Conservation (phyloP, 345 rosid genomes). For the Clarkia xantiana region DNA sequence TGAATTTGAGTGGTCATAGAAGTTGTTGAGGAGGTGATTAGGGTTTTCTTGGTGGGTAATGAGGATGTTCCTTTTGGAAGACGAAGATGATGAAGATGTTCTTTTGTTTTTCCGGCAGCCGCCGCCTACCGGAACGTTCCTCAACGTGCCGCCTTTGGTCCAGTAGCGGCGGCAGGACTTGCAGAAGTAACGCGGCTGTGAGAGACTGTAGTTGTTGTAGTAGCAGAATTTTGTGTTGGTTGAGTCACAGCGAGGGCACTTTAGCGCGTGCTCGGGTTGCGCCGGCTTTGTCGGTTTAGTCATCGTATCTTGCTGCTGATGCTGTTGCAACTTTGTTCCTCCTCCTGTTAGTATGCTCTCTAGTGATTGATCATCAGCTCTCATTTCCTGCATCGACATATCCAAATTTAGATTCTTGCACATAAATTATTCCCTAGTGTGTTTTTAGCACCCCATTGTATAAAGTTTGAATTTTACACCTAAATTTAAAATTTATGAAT, state of each 20-base stretch:
- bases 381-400: constrained; percentile 10
- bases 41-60: not conserved
- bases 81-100: constrained; percentile 21
- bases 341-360: constrained; percentile 8
- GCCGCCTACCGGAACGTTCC: constrained; percentile 96
- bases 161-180: constrained; percentile 96
- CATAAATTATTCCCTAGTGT: no score
- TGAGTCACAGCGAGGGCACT: constrained; percentile 95
- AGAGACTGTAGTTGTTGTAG: constrained; percentile 95
- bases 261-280: constrained; percentile 58
- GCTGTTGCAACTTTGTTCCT: constrained; percentile 2
- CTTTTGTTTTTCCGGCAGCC: constrained; percentile 94
- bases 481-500: no score
- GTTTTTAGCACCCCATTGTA: no score
- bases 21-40: not conserved
- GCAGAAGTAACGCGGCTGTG: constrained; percentile 92
- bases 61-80: constrained; percentile 10
- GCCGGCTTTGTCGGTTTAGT: constrained; percentile 56
- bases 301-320: constrained; percentile 12
- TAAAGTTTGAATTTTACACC: not conserved
- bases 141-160: constrained; percentile 95
- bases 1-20: not conserved
- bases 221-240: constrained; percentile 91
- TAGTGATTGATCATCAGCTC: constrained; percentile 3
- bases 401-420: not conserved